Percentiles rank a stretch among this genome's conserved stretches.
phyloP scores from a whole-genome alignment of 495 filamentous ascomycete species.

The Talaromyces thailandensis region DNA sequence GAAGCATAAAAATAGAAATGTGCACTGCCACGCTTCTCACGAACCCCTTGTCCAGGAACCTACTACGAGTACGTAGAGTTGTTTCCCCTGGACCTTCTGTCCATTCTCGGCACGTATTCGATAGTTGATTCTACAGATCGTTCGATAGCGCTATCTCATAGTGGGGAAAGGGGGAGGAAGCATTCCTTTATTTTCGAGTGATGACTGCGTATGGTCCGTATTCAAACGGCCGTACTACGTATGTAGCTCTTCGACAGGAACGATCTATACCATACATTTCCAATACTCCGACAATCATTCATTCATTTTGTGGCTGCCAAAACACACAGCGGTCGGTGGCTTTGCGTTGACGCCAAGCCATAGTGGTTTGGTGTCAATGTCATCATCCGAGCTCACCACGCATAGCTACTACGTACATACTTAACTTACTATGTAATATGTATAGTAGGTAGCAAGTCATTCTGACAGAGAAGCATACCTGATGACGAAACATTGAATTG shows the following conservation, averaged over 20 bases:
- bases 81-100: background rate
- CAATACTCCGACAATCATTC: background rate
- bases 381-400: background rate
- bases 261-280: background rate
- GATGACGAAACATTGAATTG: background rate
- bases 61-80: too few relatives aligned
- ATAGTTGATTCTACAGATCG: background rate
- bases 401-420: background rate
- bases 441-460: too few relatives aligned
- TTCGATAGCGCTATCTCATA: background rate
- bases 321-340: too few relatives aligned
- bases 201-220: background rate
- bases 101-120: background rate
- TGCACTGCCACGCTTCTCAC: background rate
- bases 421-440: too few relatives aligned
- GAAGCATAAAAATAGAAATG: slow-evolving; percentile 6
- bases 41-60: background rate
- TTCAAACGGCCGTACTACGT: too few relatives aligned
- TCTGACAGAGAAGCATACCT: background rate
- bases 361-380: background rate
- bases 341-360: too few relatives aligned
- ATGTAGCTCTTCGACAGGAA: background rate
- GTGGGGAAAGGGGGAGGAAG: background rate
- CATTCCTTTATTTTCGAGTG: background rate
- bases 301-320: background rate